These are phyloP conservation scores for Neopestalotiopsis clavispora DNA, from an alignment of 2,329 filamentous ascomycete genomes.

Conservation along the genomic window DNA sequence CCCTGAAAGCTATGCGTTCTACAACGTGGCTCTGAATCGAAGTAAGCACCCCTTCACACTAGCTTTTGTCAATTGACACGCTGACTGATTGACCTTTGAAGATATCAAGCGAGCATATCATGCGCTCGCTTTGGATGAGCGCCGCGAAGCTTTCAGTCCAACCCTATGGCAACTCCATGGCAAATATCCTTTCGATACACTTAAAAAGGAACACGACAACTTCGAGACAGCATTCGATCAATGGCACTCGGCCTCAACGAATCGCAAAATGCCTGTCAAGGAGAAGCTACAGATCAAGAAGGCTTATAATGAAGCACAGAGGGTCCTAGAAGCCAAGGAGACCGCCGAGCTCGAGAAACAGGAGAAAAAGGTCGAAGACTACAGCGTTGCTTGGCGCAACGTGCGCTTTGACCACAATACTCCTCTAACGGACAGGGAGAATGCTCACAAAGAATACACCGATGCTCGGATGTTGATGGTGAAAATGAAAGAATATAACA, in stretches of 20 bases:
- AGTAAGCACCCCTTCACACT: slow-evolving; percentile 19
- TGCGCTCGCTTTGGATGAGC: slow-evolving; percentile 42
- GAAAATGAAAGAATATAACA: slow-evolving; percentile 19
- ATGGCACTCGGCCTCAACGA: neutral
- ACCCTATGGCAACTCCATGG: slow-evolving; percentile 55
- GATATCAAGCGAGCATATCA: slow-evolving; percentile 43
- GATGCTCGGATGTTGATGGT: slow-evolving; percentile 16
- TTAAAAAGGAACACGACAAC: slow-evolving; percentile 20
- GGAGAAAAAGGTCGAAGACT: neutral
- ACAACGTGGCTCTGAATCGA: slow-evolving; percentile 21
- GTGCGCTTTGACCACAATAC: neutral
- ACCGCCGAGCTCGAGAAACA: neutral
- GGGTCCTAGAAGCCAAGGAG: neutral
- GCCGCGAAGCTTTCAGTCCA: slow-evolving; percentile 50
- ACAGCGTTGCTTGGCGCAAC: too few species aligned
- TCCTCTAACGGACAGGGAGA: neutral
- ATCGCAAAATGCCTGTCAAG: neutral
- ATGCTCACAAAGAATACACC: neutral
- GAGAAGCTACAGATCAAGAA: neutral
- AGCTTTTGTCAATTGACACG: neutral
- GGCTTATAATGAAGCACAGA: neutral
- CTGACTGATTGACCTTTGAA: slow-evolving; percentile 1
- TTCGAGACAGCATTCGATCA: slow-evolving; percentile 4
- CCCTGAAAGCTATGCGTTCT: slow-evolving; percentile 21
- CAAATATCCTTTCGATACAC: slow-evolving; percentile 17